phyloP scores from a whole-genome alignment of 2,329 filamentous ascomycete species.

The Aspergillus quadrilineatus region DNA sequence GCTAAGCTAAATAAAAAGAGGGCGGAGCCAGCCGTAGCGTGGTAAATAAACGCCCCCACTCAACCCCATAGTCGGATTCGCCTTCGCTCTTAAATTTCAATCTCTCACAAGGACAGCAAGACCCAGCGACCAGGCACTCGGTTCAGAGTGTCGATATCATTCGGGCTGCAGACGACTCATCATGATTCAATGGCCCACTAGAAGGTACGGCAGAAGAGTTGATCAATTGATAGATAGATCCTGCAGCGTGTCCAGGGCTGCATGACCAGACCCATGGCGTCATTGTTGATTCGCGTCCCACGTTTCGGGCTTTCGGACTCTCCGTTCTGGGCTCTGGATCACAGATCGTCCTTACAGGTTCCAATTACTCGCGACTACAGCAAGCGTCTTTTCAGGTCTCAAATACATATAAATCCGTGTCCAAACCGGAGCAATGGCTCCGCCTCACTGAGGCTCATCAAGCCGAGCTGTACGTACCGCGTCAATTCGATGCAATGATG shows the following conservation, averaged over 20 bases:
- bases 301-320: conserved; percentile 24
- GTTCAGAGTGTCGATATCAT: neutral
- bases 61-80: conserved; percentile 13
- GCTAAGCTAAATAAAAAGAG: conserved; percentile 14
- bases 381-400: neutral
- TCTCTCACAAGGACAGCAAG: conserved; percentile 4
- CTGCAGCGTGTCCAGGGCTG: conserved; percentile 5
- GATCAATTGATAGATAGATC: conserved; percentile 11
- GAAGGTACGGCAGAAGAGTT: neutral
- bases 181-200: neutral
- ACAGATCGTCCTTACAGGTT: conserved; percentile 9
- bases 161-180: neutral
- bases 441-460: conserved; percentile 3
- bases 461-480: neutral
- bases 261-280: conserved; percentile 23
- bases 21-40: conserved; percentile 21
- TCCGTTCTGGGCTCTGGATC: conserved; percentile 22
- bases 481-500: conserved; percentile 9
- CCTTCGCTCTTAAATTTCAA: neutral
- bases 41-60: conserved; percentile 27
- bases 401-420: neutral
- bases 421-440: neutral
- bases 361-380: neutral
- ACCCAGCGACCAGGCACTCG: neutral
- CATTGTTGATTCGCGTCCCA: conserved; percentile 35